Percentiles rank a stretch among this genome's conserved stretches.
Evolutionary conservation across 2,329 filamentous ascomycete species (phyloP).

Genomic region (Colletotrichum filicis): DNA sequence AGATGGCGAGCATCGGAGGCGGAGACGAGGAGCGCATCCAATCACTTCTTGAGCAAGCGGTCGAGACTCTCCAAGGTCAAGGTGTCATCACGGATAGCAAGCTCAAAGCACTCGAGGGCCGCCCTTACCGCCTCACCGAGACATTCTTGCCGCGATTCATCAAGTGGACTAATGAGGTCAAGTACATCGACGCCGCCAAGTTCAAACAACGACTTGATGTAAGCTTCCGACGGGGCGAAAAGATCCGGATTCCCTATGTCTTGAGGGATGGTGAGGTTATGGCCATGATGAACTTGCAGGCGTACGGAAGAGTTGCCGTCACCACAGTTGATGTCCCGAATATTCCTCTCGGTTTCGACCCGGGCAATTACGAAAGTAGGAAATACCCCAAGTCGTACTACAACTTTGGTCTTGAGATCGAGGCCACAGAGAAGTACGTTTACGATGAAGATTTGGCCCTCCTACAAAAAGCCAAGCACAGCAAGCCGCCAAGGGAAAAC

Average conservation of each 20-base stretch:
- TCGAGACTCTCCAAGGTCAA: slow-evolving; percentile 59
- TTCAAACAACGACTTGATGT: slow-evolving; percentile 71
- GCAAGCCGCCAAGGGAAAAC: slow-evolving; percentile 55
- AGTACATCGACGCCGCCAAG: slow-evolving; percentile 66
- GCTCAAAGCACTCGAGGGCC: slow-evolving; percentile 65
- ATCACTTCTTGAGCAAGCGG: slow-evolving; percentile 58
- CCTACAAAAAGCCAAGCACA: slow-evolving; percentile 46
- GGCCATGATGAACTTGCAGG: slow-evolving; percentile 74
- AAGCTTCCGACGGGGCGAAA: slow-evolving; percentile 56
- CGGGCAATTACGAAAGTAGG: slow-evolving; percentile 77
- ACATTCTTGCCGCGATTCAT: slow-evolving; percentile 66
- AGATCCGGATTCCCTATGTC: slow-evolving; percentile 62
- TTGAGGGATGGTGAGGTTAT: slow-evolving; percentile 74
- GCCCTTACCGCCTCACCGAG: slow-evolving; percentile 72
- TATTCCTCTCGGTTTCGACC: slow-evolving; percentile 77
- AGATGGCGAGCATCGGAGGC: slow-evolving; percentile 60
- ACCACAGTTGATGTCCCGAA: slow-evolving; percentile 65
- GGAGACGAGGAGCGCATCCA: slow-evolving; percentile 47
- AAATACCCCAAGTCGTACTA: slow-evolving; percentile 74
- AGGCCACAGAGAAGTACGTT: slow-evolving; percentile 68
- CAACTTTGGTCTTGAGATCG: slow-evolving; percentile 70
- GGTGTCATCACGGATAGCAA: slow-evolving; percentile 71
- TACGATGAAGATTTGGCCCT: slow-evolving; percentile 62
- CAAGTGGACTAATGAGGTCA: slow-evolving; percentile 64
- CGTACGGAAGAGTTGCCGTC: slow-evolving; percentile 65